Percentiles rank a stretch among this genome's conserved stretches.
phyloP scores from a whole-genome alignment of 257 asterid genomes.

The Galeopsis tetrahit region DNA sequence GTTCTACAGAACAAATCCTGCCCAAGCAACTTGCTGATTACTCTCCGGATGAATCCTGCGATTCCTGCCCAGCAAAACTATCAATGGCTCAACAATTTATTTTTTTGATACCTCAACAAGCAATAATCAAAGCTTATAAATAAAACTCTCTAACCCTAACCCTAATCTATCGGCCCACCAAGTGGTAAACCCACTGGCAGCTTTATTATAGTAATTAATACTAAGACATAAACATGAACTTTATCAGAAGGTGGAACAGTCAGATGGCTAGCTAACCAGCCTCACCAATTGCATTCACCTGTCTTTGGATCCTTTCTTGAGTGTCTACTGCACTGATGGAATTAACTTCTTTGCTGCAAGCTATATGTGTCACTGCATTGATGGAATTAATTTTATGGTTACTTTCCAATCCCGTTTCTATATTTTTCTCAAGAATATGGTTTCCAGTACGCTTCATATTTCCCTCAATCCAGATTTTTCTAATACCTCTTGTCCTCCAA shows the following conservation, averaged over 20 bases:
- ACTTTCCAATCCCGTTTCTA: background rate
- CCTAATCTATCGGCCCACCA: too few relatives aligned
- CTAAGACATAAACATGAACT: background rate
- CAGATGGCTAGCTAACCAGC: constrained; percentile 16
- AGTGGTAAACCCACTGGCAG: background rate
- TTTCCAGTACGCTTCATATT: constrained; percentile 4
- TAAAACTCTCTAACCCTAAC: background rate
- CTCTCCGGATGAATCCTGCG: background rate
- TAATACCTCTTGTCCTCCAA: background rate
- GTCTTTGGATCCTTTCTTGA: background rate
- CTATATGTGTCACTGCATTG: background rate
- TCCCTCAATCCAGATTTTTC: constrained; percentile 17
- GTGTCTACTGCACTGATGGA: constrained; percentile 4
- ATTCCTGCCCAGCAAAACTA: too few relatives aligned
- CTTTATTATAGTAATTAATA: background rate
- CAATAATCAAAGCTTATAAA: background rate
- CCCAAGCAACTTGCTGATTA: too few relatives aligned
- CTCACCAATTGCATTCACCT: constrained; percentile 17
- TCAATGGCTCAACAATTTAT: background rate
- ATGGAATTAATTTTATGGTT: constrained; percentile 18
- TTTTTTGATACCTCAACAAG: background rate
- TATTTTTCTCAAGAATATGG: constrained; percentile 20
- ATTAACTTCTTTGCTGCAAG: constrained; percentile 7
- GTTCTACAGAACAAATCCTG: too few relatives aligned
- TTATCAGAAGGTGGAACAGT: constrained; percentile 19